Percentiles rank a stretch among this genome's conserved stretches.
Conservation (phyloP, 345 rosid genomes). For the Bretschneidera sinensis region DNA sequence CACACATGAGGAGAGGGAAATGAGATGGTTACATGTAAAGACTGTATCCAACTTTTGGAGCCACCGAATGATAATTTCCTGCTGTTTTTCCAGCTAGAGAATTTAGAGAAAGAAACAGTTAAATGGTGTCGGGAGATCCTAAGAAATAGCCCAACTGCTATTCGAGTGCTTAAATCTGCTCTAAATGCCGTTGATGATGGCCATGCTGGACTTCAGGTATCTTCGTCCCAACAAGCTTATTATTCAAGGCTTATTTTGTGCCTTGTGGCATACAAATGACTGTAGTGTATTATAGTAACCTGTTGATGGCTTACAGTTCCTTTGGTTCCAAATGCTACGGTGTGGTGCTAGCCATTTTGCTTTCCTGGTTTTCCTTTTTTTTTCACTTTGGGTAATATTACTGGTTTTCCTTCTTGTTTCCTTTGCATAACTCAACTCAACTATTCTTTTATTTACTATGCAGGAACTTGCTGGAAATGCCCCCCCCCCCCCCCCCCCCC, state of each 20-base stretch:
- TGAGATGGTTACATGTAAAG: too few relatives aligned
- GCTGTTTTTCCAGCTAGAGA: slow-evolving; percentile 45
- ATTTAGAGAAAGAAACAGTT: slow-evolving; percentile 78
- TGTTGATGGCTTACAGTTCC: not conserved
- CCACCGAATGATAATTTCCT: too few relatives aligned
- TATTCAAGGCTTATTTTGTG: not conserved
- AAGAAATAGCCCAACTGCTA: slow-evolving; percentile 88
- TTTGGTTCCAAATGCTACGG: not conserved
- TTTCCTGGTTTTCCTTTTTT: not conserved
- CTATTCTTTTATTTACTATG: too few relatives aligned
- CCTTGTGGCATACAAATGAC: too few relatives aligned
- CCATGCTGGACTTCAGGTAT: slow-evolving; percentile 89
- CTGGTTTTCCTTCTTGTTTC: not conserved
- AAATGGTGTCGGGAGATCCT: slow-evolving; percentile 90
- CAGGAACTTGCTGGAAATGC: slow-evolving; percentile 88
- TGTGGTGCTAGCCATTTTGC: not conserved
- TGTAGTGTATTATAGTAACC: too few relatives aligned
- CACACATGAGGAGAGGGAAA: too few relatives aligned
- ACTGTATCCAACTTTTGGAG: too few relatives aligned
- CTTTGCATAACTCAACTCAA: not conserved
- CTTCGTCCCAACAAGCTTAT: not conserved
- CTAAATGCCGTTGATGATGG: slow-evolving; percentile 94
- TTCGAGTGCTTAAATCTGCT: slow-evolving; percentile 85
- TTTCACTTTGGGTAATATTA: too few relatives aligned
- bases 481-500: too few relatives aligned